phyloP scores from a whole-genome alignment of 2,329 filamentous ascomycete species.

The Botryotinia narcissicola region DNA sequence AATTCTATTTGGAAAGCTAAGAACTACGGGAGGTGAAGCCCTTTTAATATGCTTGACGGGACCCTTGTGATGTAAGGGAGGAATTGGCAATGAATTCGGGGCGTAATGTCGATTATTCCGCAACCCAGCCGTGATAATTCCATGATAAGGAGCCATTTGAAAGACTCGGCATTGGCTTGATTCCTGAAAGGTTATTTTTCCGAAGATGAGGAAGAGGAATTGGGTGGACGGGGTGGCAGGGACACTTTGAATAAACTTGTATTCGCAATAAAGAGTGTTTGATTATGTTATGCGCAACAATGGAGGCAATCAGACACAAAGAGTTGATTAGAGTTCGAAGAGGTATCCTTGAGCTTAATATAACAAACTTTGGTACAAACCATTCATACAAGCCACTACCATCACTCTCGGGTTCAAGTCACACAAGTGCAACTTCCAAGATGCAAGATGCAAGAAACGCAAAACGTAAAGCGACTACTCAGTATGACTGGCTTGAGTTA shows the following conservation, averaged over 20 bases:
- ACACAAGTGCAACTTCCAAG: neutral
- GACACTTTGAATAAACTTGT: neutral
- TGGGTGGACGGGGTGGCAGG: neutral
- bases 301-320: neutral
- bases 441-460: neutral
- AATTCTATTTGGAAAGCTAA: neutral
- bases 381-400: neutral
- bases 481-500: neutral
- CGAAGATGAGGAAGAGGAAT: neutral
- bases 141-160: slow-evolving; percentile 19
- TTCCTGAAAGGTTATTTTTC: neutral
- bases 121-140: slow-evolving; percentile 17
- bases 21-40: slow-evolving; percentile 1
- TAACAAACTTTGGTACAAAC: neutral
- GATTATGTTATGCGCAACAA: neutral
- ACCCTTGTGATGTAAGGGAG: neutral
- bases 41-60: slow-evolving; percentile 12
- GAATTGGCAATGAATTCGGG: neutral
- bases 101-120: neutral
- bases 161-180: slow-evolving; percentile 5
- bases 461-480: neutral
- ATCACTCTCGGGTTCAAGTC: neutral
- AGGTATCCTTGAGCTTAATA: neutral
- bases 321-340: neutral
- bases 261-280: neutral